Conservation (phyloP, 306 rosid genomes). For the Potentilla sterilis region DNA sequence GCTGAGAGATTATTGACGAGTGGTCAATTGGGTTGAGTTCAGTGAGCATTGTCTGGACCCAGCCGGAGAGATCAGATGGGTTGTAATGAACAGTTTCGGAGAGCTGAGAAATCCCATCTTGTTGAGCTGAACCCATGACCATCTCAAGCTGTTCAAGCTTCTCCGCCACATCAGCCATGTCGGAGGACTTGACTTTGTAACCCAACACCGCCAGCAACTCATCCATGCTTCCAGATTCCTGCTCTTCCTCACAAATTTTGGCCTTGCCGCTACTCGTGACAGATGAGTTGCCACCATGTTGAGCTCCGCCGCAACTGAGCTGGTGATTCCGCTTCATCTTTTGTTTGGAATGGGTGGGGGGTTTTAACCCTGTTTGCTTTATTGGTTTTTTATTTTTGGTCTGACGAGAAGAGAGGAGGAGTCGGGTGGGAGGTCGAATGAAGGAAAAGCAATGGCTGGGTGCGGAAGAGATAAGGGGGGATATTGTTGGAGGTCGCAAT, state of each 20-base stretch:
- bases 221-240: slow-evolving; percentile 43
- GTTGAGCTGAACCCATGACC: slow-evolving; percentile 65
- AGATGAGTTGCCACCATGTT: slow-evolving; percentile 11
- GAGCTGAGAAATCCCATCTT: slow-evolving; percentile 67
- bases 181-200: slow-evolving; percentile 63
- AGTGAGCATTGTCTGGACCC: slow-evolving; percentile 78
- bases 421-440: slow-evolving; percentile 36
- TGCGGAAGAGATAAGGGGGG: slow-evolving; percentile 55
- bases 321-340: slow-evolving; percentile 60
- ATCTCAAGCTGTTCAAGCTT: slow-evolving; percentile 76
- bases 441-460: slow-evolving; percentile 19
- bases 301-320: slow-evolving; percentile 11
- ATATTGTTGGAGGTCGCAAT: slow-evolving; percentile 51
- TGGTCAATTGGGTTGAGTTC: slow-evolving; percentile 39
- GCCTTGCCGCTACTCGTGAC: slow-evolving; percentile 38
- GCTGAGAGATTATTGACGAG: no score
- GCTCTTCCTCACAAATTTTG: slow-evolving; percentile 50
- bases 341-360: slow-evolving; percentile 15
- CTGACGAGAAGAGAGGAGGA: neutral
- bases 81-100: slow-evolving; percentile 70
- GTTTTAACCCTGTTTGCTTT: neutral
- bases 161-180: slow-evolving; percentile 79
- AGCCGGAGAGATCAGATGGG: slow-evolving; percentile 73
- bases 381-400: neutral
- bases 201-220: slow-evolving; percentile 67